phyloP scores from a whole-genome alignment of 192 early-diverging fungal genomes.

The Phlyctochytrium bullatum region DNA sequence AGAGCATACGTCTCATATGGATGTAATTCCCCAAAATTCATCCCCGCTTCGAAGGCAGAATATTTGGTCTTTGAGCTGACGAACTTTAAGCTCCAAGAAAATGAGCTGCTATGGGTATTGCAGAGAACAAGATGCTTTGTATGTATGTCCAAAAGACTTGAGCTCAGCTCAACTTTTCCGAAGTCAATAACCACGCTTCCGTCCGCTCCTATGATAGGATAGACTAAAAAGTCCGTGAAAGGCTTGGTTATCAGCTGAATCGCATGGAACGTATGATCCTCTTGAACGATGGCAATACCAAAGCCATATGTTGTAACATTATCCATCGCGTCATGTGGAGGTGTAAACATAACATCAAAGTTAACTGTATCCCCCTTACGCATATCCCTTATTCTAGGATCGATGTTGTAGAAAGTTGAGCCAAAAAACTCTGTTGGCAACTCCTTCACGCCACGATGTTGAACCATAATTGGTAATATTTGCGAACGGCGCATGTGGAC shows the following conservation, averaged over 20 bases:
- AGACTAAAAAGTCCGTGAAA: constrained; percentile 40
- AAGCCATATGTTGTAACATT: constrained; percentile 46
- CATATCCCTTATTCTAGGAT: constrained; percentile 41
- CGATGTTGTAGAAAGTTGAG: constrained; percentile 47
- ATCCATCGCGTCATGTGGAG: constrained; percentile 40
- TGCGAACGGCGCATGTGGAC: constrained; percentile 27
- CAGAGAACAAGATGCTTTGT: constrained; percentile 45
- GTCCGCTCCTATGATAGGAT: constrained; percentile 35
- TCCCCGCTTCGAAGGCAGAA: constrained; percentile 45
- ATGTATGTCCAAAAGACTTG: constrained; percentile 34
- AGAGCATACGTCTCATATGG: constrained; percentile 45
- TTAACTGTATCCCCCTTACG: constrained; percentile 35
- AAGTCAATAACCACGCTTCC: constrained; percentile 52
- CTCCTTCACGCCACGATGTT: constrained; percentile 7
- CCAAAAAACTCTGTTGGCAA: constrained; percentile 35
- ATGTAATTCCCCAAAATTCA: constrained; percentile 48
- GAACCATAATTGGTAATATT: constrained; percentile 24
- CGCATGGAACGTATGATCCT: constrained; percentile 43
- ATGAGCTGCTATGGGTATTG: constrained; percentile 42
- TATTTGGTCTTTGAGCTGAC: constrained; percentile 38
- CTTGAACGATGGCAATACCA: constrained; percentile 39
- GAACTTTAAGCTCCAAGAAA: constrained; percentile 55
- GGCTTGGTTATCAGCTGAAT: constrained; percentile 47
- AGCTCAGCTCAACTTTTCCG: constrained; percentile 46
- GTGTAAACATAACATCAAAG: constrained; percentile 49